phyloP scores from a whole-genome alignment of 495 filamentous ascomycete genomes.

The Daldinia loculata region DNA sequence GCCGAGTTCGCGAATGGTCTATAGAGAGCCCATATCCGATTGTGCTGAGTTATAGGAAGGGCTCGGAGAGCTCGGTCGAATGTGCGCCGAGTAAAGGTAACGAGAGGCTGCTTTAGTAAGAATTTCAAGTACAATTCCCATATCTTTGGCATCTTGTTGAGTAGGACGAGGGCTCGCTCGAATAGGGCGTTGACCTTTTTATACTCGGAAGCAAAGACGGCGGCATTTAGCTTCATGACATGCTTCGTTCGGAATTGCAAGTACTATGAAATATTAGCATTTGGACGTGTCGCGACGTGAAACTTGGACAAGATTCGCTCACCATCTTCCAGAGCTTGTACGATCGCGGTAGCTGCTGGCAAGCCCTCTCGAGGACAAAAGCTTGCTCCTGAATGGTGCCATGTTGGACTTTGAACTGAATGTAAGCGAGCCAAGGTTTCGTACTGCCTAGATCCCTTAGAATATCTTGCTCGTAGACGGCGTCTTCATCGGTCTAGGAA shows the following conservation, averaged over 20 bases:
- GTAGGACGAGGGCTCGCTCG: slow-evolving; percentile 88
- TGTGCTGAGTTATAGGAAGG: slow-evolving; percentile 96
- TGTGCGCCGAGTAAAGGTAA: slow-evolving; percentile 87
- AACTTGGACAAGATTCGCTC: slow-evolving; percentile 35
- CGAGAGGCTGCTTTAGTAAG: slow-evolving; percentile 86
- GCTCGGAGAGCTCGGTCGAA: slow-evolving; percentile 96
- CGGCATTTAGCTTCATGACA: slow-evolving; percentile 83
- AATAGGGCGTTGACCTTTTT: slow-evolving; percentile 95
- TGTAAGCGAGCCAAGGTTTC: slow-evolving; percentile 96
- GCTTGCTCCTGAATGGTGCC: slow-evolving; percentile 89
- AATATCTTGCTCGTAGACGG: slow-evolving; percentile 95
- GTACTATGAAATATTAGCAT: slow-evolving; percentile 66
- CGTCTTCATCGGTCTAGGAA: slow-evolving; percentile 79
- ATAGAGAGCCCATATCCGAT: slow-evolving; percentile 95
- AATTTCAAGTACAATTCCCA: slow-evolving; percentile 99
- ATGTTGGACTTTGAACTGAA: slow-evolving; percentile 89
- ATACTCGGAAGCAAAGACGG: slow-evolving; percentile 81
- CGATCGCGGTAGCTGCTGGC: slow-evolving; percentile 85
- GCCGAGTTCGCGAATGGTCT: slow-evolving; percentile 92
- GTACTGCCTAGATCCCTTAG: slow-evolving; percentile 83
- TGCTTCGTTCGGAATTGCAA: slow-evolving; percentile 86
- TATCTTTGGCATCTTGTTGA: slow-evolving; percentile 99
- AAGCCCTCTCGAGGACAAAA: slow-evolving; percentile 94
- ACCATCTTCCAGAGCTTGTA: slow-evolving; percentile 99
- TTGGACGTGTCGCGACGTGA: slow-evolving; percentile 22